These are phyloP conservation scores for Dendrocalamus latiflorus DNA, from an alignment of 202 grass and related monocot genomes.

Conservation along the genomic window DNA sequence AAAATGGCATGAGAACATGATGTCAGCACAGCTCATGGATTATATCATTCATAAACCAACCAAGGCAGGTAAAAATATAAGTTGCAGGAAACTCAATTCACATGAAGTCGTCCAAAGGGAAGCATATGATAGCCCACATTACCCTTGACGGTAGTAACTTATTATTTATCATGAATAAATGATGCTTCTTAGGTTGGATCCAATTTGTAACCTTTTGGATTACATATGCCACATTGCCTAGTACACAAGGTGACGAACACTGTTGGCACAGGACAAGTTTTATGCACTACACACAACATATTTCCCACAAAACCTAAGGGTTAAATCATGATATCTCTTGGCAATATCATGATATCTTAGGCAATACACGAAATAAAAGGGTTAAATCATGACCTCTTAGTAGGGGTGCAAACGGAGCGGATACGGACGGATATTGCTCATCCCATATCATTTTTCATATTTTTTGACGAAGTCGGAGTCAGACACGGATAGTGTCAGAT, in stretches of 20 bases:
- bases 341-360: background rate
- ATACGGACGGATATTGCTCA: too few species aligned
- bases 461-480: too few species aligned
- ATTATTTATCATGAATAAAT: background rate
- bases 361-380: background rate
- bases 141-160: background rate
- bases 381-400: too few species aligned
- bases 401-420: too few species aligned
- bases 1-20: conserved; percentile 13
- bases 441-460: too few species aligned
- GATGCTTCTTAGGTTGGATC: background rate
- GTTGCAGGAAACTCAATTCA: conserved; percentile 10
- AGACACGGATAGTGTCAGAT: too few species aligned
- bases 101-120: background rate
- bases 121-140: too few species aligned
- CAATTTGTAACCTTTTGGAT: background rate
- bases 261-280: too few species aligned
- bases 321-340: background rate
- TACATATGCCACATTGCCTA: background rate
- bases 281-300: too few species aligned
- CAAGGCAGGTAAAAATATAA: too few species aligned
- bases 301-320: too few species aligned
- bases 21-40: conserved; percentile 1
- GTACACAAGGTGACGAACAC: background rate
- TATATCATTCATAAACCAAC: background rate